These are phyloP conservation scores for Wickerhamiella pararugosa DNA, from an alignment of 1,139 yeast species.

Conservation along the genomic window DNA sequence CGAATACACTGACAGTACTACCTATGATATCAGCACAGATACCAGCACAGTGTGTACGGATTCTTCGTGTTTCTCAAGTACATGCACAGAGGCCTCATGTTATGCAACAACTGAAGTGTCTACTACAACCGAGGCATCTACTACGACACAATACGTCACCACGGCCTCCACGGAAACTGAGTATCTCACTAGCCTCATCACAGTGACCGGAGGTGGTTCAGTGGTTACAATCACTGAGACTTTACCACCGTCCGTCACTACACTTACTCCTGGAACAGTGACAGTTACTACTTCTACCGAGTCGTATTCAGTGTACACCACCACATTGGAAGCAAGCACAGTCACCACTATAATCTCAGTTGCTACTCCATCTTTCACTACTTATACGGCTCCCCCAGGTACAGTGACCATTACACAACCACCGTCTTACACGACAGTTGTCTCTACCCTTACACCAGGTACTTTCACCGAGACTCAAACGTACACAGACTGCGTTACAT, in stretches of 20 bases:
- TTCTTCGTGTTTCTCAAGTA: too few relatives aligned
- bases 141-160: constrained; percentile 1
- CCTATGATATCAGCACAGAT: too few relatives aligned
- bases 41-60: too few relatives aligned
- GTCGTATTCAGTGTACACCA: constrained; percentile 2
- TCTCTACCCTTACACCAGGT: constrained; percentile 7
- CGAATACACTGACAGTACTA: too few relatives aligned
- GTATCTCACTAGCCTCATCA: background rate
- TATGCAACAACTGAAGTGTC: too few relatives aligned
- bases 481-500: background rate
- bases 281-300: constrained; percentile 6
- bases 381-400: constrained; percentile 7
- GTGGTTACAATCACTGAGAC: constrained; percentile 2
- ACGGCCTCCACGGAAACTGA: constrained; percentile 4
- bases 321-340: constrained; percentile 6
- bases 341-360: background rate
- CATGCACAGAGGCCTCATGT: too few relatives aligned
- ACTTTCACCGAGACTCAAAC: constrained; percentile 1
- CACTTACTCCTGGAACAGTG: constrained; percentile 7
- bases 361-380: constrained; percentile 1
- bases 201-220: constrained; percentile 6
- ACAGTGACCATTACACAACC: constrained; percentile 8
- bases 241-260: constrained; percentile 4
- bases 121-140: background rate
- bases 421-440: constrained; percentile 3